Evolutionary conservation across 176 grass and related monocot species (phyloP).

Genomic region (Avena atlantica): DNA sequence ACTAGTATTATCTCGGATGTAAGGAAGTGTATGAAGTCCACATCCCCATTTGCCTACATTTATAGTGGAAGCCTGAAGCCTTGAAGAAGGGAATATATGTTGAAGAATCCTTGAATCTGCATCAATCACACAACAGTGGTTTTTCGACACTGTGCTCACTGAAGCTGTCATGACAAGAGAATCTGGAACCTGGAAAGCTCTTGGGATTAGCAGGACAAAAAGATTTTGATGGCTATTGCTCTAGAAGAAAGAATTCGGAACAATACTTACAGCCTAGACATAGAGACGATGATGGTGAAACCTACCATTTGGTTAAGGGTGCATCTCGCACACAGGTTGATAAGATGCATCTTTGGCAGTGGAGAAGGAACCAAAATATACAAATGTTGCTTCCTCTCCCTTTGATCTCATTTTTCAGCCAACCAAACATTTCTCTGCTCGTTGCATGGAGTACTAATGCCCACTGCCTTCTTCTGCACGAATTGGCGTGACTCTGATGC

Average conservation of each 20-base stretch:
- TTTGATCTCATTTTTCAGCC: slow-evolving; percentile 19
- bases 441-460: slow-evolving; percentile 32
- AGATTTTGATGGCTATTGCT: slow-evolving; percentile 45
- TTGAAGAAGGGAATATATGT: slow-evolving; percentile 46
- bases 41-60: slow-evolving; percentile 58
- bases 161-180: slow-evolving; percentile 48
- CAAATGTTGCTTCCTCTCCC: slow-evolving; percentile 17
- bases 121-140: slow-evolving; percentile 43
- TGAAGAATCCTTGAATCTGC: slow-evolving; percentile 62
- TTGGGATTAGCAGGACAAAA: slow-evolving; percentile 39
- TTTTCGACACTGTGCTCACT: slow-evolving; percentile 22
- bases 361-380: slow-evolving; percentile 57
- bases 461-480: slow-evolving; percentile 37
- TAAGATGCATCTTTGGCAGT: slow-evolving; percentile 57
- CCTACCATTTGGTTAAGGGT: slow-evolving; percentile 6
- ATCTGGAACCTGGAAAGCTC: slow-evolving; percentile 49
- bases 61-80: slow-evolving; percentile 59
- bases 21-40: slow-evolving; percentile 46
- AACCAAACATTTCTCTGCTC: slow-evolving; percentile 36
- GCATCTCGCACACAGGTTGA: slow-evolving; percentile 48
- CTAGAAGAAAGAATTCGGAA: slow-evolving; percentile 48
- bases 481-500: slow-evolving; percentile 36
- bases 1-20: slow-evolving; percentile 21
- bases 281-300: slow-evolving; percentile 36
- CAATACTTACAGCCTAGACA: slow-evolving; percentile 36